A percentile compares a stretch with the other conserved stretches of the same genome.
phyloP scores from a whole-genome alignment of 805 yeast genomes.

The Candida nemodendra region DNA sequence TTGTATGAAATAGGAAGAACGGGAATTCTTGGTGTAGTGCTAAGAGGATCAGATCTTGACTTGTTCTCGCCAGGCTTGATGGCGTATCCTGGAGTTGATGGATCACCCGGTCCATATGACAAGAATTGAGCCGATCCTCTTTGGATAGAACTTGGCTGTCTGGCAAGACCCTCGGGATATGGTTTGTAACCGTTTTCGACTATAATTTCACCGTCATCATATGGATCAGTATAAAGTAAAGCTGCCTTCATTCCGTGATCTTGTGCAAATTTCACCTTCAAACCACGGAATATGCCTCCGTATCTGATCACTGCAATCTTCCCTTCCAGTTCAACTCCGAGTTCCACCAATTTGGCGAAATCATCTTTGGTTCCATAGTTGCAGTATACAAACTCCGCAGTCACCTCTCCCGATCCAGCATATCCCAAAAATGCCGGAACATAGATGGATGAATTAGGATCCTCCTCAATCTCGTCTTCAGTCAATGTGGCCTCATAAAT shows the following conservation, averaged over 20 bases:
- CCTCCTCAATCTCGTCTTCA: constrained; percentile 48
- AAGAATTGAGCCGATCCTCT: constrained; percentile 72
- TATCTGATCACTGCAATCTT: constrained; percentile 67
- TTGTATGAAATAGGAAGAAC: constrained; percentile 64
- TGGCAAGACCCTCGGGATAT: constrained; percentile 75
- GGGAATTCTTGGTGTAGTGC: constrained; percentile 63
- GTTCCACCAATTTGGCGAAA: constrained; percentile 44
- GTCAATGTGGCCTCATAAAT: constrained; percentile 52
- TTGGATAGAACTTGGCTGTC: constrained; percentile 74
- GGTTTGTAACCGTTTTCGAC: constrained; percentile 57
- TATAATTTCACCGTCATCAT: constrained; percentile 54
- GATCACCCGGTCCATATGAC: constrained; percentile 69
- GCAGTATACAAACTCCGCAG: constrained; percentile 62
- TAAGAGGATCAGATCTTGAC: constrained; percentile 47
- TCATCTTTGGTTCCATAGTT: constrained; percentile 68
- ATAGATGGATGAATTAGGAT: constrained; percentile 47
- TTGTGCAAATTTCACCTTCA: constrained; percentile 75
- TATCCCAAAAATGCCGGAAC: constrained; percentile 78
- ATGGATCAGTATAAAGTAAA: constrained; percentile 67
- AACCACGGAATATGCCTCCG: constrained; percentile 66
- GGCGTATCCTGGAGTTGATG: constrained; percentile 71
- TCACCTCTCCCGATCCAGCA: constrained; percentile 72
- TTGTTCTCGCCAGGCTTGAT: constrained; percentile 55
- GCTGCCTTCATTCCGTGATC: constrained; percentile 68
- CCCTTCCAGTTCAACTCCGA: constrained; percentile 51